phyloP scores from a whole-genome alignment of 208 protist genomes.

The Trypanosoma caninum region DNA sequence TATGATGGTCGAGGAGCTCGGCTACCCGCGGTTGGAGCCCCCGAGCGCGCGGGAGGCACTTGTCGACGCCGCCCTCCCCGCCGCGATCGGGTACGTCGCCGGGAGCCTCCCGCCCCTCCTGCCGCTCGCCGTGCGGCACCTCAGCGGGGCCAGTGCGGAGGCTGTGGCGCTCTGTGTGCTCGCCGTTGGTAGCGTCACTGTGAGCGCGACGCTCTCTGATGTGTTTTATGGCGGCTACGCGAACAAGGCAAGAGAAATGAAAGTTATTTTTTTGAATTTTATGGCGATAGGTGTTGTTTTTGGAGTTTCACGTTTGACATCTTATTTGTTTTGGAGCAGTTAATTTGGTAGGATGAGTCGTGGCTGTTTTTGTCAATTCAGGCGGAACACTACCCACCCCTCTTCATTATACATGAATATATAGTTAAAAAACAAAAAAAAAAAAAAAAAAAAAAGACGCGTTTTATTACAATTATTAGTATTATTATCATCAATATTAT shows the following conservation, averaged over 20 bases:
- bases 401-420: too few species aligned
- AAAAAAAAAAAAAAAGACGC: too few species aligned
- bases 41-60: conserved; percentile 57
- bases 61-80: conserved; percentile 53
- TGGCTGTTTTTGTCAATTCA: too few species aligned
- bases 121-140: conserved; percentile 9
- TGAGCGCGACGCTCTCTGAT: conserved; percentile 61
- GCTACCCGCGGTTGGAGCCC: conserved; percentile 81
- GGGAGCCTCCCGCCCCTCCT: conserved; percentile 40
- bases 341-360: too few species aligned
- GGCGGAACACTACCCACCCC: too few species aligned
- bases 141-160: neutral
- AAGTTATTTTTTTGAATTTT: conserved; percentile 34
- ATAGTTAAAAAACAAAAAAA: too few species aligned
- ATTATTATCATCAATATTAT: too few species aligned
- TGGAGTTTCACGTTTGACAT: conserved; percentile 8
- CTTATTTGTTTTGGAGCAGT: neutral
- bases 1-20: conserved; percentile 95
- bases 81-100: conserved; percentile 47
- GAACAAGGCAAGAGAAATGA: conserved; percentile 25
- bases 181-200: conserved; percentile 15
- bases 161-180: conserved; percentile 22
- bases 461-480: too few species aligned
- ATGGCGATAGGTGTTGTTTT: conserved; percentile 38
- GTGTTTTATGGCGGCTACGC: conserved; percentile 82